phyloP scores from a whole-genome alignment of 306 rosid genomes.

The Cicer chorassanicum region DNA sequence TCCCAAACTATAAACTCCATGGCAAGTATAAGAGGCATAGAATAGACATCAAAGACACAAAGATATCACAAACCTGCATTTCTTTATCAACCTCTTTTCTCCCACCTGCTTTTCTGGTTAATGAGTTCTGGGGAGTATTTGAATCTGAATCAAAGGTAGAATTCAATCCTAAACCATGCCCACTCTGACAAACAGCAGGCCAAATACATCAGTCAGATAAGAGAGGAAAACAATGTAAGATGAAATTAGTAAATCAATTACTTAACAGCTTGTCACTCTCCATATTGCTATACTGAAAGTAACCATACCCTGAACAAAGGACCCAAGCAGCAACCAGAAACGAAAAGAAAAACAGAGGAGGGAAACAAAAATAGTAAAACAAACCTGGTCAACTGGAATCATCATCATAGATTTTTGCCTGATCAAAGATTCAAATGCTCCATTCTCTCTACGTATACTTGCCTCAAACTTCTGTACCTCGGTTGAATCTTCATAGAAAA shows the following conservation, averaged over 20 bases:
- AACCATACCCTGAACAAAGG: constrained; percentile 12
- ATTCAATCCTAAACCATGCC: constrained; percentile 69
- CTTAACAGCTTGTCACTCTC: constrained; percentile 2
- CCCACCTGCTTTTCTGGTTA: constrained; percentile 93
- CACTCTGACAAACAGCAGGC: constrained; percentile 59
- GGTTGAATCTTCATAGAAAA: constrained; percentile 91
- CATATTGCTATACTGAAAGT: constrained; percentile 18
- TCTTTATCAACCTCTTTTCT: constrained; percentile 79
- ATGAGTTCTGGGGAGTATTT: constrained; percentile 62
- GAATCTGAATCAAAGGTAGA: constrained; percentile 60
- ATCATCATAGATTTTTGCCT: constrained; percentile 97
- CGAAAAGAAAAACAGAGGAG: constrained; percentile 3
- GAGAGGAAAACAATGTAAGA: constrained; percentile 13
- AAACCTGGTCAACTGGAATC: constrained; percentile 94
- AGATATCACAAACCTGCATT: constrained; percentile 70
- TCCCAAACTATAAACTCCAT: constrained; percentile 32
- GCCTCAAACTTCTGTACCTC: constrained; percentile 96
- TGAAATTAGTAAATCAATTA: neutral
- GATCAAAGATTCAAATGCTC: constrained; percentile 95
- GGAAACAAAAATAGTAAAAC: constrained; percentile 8
- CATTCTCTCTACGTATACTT: constrained; percentile 89
- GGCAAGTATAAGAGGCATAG: constrained; percentile 29
- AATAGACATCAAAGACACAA: constrained; percentile 25
- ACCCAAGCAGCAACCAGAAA: constrained; percentile 32
- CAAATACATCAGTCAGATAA: constrained; percentile 41